These are phyloP conservation scores for Talaromyces sp. DNA, from an alignment of 2,329 filamentous ascomycete species.

Conservation along the genomic window DNA sequence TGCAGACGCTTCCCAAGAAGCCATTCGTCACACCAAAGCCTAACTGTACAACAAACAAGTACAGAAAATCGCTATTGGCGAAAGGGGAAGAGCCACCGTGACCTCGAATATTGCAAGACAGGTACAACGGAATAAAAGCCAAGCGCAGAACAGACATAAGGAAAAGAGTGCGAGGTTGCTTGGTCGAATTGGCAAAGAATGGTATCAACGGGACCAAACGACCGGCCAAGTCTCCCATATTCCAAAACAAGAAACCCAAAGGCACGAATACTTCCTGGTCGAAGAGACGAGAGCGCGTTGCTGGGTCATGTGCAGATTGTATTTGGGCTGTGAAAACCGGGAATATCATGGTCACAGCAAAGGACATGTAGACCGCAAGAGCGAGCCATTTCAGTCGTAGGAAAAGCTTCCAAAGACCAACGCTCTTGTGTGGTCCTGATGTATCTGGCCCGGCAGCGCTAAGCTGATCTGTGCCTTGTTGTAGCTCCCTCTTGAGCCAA, in stretches of 20 bases:
- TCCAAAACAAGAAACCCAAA: slow-evolving; percentile 88
- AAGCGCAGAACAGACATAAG: slow-evolving; percentile 58
- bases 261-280: slow-evolving; percentile 76
- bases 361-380: slow-evolving; percentile 71
- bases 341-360: slow-evolving; percentile 85
- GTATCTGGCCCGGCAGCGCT: not conserved
- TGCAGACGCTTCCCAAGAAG: slow-evolving; percentile 77
- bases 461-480: slow-evolving; percentile 1
- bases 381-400: slow-evolving; percentile 74
- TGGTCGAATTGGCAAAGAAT: slow-evolving; percentile 47
- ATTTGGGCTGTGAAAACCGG: slow-evolving; percentile 81
- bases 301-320: slow-evolving; percentile 38
- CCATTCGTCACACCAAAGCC: slow-evolving; percentile 81
- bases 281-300: slow-evolving; percentile 51
- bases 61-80: slow-evolving; percentile 78
- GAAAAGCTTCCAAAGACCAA: slow-evolving; percentile 62
- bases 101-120: slow-evolving; percentile 81
- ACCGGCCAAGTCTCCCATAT: slow-evolving; percentile 75
- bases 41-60: slow-evolving; percentile 75
- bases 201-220: slow-evolving; percentile 61
- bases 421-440: slow-evolving; percentile 33
- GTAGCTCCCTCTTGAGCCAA: slow-evolving; percentile 12
- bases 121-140: slow-evolving; percentile 74
- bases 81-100: slow-evolving; percentile 60
- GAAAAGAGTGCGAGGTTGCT: slow-evolving; percentile 63